Conservation (phyloP, 202 grass and related monocot species). For the Cymbopogon flexuosus region DNA sequence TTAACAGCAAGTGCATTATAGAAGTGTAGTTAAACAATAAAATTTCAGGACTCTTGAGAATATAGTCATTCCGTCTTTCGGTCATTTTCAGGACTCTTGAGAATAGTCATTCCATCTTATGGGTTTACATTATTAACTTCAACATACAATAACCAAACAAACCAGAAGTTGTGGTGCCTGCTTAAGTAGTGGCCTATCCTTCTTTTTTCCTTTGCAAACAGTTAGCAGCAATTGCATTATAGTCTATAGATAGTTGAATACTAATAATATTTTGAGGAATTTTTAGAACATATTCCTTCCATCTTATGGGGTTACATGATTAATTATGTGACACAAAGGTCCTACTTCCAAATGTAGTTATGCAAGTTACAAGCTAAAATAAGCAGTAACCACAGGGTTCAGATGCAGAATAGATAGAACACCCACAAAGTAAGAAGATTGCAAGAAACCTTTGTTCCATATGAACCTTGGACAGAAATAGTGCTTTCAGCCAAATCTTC, state of each 20-base stretch:
- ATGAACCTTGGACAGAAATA: conserved; percentile 78
- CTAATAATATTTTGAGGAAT: not conserved
- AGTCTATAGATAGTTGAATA: not conserved
- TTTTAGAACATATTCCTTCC: not conserved
- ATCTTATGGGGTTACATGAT: conserved; percentile 23
- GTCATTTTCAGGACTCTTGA: not conserved
- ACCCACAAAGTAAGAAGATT: not conserved
- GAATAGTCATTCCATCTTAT: not conserved
- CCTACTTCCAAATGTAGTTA: not conserved
- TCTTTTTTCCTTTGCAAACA: conserved; percentile 1
- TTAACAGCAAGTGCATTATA: conserved; percentile 11
- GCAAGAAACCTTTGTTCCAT: conserved; percentile 80
- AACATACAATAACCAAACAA: conserved; percentile 20
- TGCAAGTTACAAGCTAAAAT: not conserved
- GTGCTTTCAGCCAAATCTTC: conserved; percentile 51
- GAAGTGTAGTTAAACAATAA: not conserved
- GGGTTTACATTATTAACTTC: not conserved
- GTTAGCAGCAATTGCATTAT: not conserved
- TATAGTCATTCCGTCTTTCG: not conserved
- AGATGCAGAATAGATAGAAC: not conserved
- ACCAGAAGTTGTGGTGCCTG: not conserved
- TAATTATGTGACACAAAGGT: not conserved
- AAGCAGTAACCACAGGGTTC: conserved; percentile 12
- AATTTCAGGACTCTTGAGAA: not conserved
- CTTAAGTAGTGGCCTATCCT: not conserved